Conservation (phyloP, 129 eudicot species). For the Helichrysum umbraculigerum region DNA sequence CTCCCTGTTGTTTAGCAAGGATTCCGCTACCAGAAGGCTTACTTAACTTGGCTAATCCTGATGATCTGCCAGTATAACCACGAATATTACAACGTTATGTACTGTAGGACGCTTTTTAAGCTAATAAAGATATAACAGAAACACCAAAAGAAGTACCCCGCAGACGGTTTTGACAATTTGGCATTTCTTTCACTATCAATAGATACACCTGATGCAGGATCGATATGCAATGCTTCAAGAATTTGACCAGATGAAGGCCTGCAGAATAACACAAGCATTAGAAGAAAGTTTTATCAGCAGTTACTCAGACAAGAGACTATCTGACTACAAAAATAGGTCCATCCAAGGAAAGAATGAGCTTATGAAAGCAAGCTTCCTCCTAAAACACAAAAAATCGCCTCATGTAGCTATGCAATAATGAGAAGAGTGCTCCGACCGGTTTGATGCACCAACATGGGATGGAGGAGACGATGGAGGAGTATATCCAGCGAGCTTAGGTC, state of each 20-base stretch:
- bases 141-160: conserved; percentile 47
- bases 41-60: conserved; percentile 79
- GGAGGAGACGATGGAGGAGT: conserved; percentile 93
- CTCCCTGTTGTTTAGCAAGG: conserved; percentile 65
- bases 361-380: conserved; percentile 56
- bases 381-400: conserved; percentile 61
- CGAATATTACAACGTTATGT: conserved; percentile 11
- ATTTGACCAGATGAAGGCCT: conserved; percentile 84
- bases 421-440: conserved; percentile 99
- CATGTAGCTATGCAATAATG: conserved; percentile 83
- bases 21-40: conserved; percentile 67
- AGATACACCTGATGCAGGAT: conserved; percentile 97
- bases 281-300: conserved; percentile 24
- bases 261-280: conserved; percentile 61
- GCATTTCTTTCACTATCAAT: conserved; percentile 66
- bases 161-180: conserved; percentile 60
- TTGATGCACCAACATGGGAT: conserved; percentile 63
- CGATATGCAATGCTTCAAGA: conserved; percentile 95
- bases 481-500: conserved; percentile 77
- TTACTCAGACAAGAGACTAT: conserved; percentile 35
- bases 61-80: conserved; percentile 53
- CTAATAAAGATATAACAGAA: background rate
- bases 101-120: background rate
- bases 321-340: conserved; percentile 30
- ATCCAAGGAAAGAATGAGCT: conserved; percentile 39